These are phyloP conservation scores for Uromyces viciae-fabae DNA, from an alignment of 1,284 basidiomycete species.

Conservation along the genomic window DNA sequence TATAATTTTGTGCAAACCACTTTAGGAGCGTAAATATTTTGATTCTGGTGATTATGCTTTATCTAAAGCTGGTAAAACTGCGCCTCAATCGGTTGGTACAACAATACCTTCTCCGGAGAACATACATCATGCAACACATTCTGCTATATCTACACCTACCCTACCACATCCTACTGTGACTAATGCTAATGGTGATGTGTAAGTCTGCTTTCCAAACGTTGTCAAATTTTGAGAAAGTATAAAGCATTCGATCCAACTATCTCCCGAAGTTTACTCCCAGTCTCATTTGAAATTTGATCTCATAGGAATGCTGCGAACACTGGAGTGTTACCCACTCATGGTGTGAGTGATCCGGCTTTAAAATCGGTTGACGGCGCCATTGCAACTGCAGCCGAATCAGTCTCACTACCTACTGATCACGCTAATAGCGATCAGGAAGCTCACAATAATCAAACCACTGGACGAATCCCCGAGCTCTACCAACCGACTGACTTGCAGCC, in stretches of 20 bases:
- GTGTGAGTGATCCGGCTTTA: background rate
- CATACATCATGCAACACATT: constrained; percentile 54
- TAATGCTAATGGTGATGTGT: constrained; percentile 6
- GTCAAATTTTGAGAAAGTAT: background rate
- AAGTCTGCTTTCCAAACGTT: background rate
- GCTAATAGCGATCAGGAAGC: too few relatives aligned
- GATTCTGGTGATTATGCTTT: constrained; percentile 96
- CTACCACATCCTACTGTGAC: background rate
- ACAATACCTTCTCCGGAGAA: constrained; percentile 85
- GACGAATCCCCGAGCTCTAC: background rate
- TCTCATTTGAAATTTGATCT: background rate
- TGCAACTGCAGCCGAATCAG: background rate
- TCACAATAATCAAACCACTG: too few relatives aligned
- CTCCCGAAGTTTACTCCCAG: background rate
- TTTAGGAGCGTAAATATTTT: constrained; percentile 91
- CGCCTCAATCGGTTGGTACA: constrained; percentile 81
- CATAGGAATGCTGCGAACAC: background rate
- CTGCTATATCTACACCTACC: constrained; percentile 37
- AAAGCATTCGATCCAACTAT: background rate
- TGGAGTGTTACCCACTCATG: constrained; percentile 10
- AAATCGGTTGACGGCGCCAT: constrained; percentile 21
- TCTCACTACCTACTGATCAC: background rate
- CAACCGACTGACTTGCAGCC: constrained; percentile 14
- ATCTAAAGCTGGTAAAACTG: constrained; percentile 85
- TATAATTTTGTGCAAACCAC: background rate